Conservation (phyloP, 140 eudicot species). For the Senecio squalidus region DNA sequence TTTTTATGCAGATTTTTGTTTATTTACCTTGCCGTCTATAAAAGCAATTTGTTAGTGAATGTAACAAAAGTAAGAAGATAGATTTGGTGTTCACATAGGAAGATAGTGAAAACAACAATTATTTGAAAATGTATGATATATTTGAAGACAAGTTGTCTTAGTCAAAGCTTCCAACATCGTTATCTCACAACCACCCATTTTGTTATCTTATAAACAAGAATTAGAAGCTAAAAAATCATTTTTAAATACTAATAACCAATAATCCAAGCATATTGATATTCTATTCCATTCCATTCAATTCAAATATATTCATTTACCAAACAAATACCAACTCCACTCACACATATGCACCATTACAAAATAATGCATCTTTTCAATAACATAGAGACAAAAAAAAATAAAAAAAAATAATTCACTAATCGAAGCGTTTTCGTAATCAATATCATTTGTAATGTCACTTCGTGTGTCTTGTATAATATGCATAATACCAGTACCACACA, state of each 20-base stretch:
- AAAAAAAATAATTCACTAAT: background rate
- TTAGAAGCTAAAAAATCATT: constrained; percentile 16
- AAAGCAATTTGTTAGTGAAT: background rate
- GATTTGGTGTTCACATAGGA: background rate
- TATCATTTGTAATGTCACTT: no score
- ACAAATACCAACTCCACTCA: constrained; percentile 3
- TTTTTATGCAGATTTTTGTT: background rate
- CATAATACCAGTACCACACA: background rate
- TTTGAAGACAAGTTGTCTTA: constrained; percentile 15
- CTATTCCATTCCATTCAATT: background rate
- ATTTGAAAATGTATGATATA: background rate
- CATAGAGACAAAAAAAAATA: background rate
- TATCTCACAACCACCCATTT: constrained; percentile 25
- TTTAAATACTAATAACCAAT: background rate
- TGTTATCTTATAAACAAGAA: constrained; percentile 11
- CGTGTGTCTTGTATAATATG: no score
- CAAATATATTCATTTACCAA: background rate
- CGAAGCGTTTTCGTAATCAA: no score
- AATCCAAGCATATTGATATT: constrained; percentile 3
- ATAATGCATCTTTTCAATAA: background rate
- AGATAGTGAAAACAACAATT: background rate
- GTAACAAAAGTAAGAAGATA: background rate
- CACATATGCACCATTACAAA: constrained; percentile 1
- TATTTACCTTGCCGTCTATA: background rate
- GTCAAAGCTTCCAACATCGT: constrained; percentile 23